These are phyloP conservation scores for maize (Zea mays) DNA, from an alignment of 176 grass and related monocot species.

Conservation along the genomic window Zm-B73-REFERENCE-NAM-5.0 NC_050099.1:37195501-37196000, in stretches of 20 bases:
- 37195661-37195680: conserved; percentile 87
- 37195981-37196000: neutral
- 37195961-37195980: neutral
- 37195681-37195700: conserved; percentile 57
- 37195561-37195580: conserved; percentile 43
- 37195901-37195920: neutral
- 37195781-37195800: conserved; percentile 9
- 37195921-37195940: conserved; percentile 24
- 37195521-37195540: neutral
- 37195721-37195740: neutral
- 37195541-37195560: conserved; percentile 21
- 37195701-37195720: neutral
- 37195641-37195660: conserved; percentile 96
- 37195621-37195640: conserved; percentile 77
- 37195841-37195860: neutral
- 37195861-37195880: neutral
- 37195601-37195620: conserved; percentile 97
- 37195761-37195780: neutral
- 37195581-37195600: conserved; percentile 78
- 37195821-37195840: neutral
- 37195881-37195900: neutral
- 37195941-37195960: neutral
- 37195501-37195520: conserved; percentile 53
- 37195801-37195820: neutral
- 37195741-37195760: neutral